Conservation (phyloP, 1,284 basidiomycete species). For the Ganoderma lingzhi region DNA sequence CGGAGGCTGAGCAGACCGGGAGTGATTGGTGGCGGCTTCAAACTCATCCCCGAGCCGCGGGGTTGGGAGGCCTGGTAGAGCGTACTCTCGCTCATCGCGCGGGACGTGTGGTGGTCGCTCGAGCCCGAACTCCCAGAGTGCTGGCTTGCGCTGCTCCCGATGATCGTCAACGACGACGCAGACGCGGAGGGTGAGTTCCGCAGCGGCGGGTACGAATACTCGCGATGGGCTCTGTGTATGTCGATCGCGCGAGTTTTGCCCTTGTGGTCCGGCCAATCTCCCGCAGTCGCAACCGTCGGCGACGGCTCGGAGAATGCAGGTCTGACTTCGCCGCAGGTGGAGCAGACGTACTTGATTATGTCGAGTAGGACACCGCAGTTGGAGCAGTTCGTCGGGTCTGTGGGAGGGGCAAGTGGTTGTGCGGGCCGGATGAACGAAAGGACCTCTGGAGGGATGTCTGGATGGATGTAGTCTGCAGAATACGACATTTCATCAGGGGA, state of each 20-base stretch:
- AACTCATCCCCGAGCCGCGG: neutral
- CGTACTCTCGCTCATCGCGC: conserved; percentile 30
- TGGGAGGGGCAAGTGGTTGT: conserved; percentile 60
- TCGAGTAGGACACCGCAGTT: conserved; percentile 79
- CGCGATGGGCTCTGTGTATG: conserved; percentile 20
- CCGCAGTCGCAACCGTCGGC: conserved; percentile 5
- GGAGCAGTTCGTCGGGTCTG: conserved; percentile 81
- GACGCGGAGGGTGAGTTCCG: conserved; percentile 46
- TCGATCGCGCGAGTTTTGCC: conserved; percentile 36
- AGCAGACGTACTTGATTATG: conserved; percentile 86
- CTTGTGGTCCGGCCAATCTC: conserved; percentile 37
- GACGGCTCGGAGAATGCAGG: conserved; percentile 42
- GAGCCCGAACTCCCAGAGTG: conserved; percentile 27
- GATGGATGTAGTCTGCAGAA: conserved; percentile 42
- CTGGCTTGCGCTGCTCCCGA: conserved; percentile 25
- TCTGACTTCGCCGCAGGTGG: conserved; percentile 82
- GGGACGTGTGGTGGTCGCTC: conserved; percentile 27
- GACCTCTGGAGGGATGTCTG: conserved; percentile 60
- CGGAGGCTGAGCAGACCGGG: neutral
- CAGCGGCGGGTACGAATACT: conserved; percentile 29
- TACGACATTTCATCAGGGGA: conserved; percentile 22
- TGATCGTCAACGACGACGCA: conserved; percentile 42
- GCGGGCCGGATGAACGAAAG: conserved; percentile 54
- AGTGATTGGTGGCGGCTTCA: conserved; percentile 21
- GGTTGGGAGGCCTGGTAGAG: conserved; percentile 14